phyloP scores from a whole-genome alignment of 108 stramenopile genomes.

The Fragilaria crotonensis region DNA sequence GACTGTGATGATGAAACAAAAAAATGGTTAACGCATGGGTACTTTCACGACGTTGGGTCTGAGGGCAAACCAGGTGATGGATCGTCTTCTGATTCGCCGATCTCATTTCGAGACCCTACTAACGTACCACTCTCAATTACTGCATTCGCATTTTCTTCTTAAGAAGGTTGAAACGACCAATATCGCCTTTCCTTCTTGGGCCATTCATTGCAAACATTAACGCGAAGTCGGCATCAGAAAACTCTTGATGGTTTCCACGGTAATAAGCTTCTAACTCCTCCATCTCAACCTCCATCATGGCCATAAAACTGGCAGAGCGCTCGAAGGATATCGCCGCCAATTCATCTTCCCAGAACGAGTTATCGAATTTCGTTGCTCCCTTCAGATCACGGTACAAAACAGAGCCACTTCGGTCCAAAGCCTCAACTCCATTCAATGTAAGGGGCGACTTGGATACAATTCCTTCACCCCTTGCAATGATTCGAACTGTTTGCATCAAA shows the following conservation, averaged over 20 bases:
- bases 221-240: conserved; percentile 64
- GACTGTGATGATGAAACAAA: too few relatives aligned
- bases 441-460: conserved; percentile 47
- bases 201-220: conserved; percentile 82
- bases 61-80: too few relatives aligned
- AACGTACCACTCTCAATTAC: background rate
- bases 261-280: conserved; percentile 73
- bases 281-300: conserved; percentile 80
- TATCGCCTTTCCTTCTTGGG: conserved; percentile 65
- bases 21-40: too few relatives aligned
- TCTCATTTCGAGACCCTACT: background rate
- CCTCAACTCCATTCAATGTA: conserved; percentile 78
- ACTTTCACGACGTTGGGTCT: too few relatives aligned
- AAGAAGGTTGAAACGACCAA: conserved; percentile 55
- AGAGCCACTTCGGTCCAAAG: conserved; percentile 75
- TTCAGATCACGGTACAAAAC: conserved; percentile 83
- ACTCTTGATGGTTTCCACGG: conserved; percentile 55
- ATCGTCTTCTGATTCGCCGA: too few relatives aligned
- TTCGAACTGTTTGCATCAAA: conserved; percentile 74
- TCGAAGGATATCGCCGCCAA: conserved; percentile 80
- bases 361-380: conserved; percentile 76
- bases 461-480: conserved; percentile 64
- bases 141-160: conserved; percentile 13
- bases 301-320: conserved; percentile 72
- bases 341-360: conserved; percentile 84